These are phyloP conservation scores for Nakazawaea ishiwadae DNA, from an alignment of 805 yeast genomes.

Conservation along the genomic window DNA sequence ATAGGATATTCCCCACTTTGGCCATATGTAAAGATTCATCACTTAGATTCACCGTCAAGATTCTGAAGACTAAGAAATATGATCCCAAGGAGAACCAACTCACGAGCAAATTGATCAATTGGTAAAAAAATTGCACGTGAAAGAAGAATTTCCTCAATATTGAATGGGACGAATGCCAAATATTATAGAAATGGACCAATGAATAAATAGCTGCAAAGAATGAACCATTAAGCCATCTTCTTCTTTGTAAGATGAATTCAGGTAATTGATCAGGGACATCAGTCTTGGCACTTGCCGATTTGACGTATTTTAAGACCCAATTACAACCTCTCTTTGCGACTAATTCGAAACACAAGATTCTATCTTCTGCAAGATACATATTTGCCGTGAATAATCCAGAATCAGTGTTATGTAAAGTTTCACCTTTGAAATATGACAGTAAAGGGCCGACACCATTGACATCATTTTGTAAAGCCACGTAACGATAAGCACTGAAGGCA, in stretches of 20 bases:
- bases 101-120: conserved; percentile 65
- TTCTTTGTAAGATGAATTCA: conserved; percentile 84
- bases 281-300: conserved; percentile 85
- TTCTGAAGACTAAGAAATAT: conserved; percentile 84
- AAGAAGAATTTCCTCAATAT: conserved; percentile 61
- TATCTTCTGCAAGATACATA: conserved; percentile 96
- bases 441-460: conserved; percentile 67
- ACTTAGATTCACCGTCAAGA: conserved; percentile 76
- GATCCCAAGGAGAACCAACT: conserved; percentile 94
- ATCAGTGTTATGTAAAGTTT: conserved; percentile 63
- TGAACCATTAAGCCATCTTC: conserved; percentile 97
- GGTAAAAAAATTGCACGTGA: conserved; percentile 77
- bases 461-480: conserved; percentile 64
- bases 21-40: conserved; percentile 35
- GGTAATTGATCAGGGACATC: conserved; percentile 90
- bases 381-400: conserved; percentile 88
- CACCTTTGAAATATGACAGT: conserved; percentile 90
- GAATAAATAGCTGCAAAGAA: conserved; percentile 93
- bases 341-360: conserved; percentile 90
- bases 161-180: conserved; percentile 79
- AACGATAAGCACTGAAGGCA: conserved; percentile 93
- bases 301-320: conserved; percentile 83
- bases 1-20: conserved; percentile 65
- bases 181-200: conserved; percentile 65
- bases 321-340: conserved; percentile 75